Evolutionary conservation across 306 rosid species (phyloP), one percentile per base, ranked within the genome.

Genomic region (Medicago arabica): DNA sequence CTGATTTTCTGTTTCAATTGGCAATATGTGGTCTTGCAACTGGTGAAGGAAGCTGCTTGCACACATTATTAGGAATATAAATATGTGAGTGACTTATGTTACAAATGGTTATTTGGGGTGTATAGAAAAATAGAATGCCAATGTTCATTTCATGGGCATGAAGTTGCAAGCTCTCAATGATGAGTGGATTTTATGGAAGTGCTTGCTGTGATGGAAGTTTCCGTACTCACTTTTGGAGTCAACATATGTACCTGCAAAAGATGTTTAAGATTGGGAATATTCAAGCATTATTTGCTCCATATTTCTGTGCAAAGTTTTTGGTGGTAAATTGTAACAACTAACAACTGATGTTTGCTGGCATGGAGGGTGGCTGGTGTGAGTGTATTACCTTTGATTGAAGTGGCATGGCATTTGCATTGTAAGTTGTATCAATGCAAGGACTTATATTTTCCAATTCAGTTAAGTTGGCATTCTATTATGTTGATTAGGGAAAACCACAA

Each of bases 131-230:
- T 74, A 51, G 77, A 77, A 75, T 62, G 69, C 69, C 50, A 38
- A 21, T 44, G 34, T 62, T 60, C 71, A 53, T 40, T 65, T 83
- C 72, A 76, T 69, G 59, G 69, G 83, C 72, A 68, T 57, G 43
- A 80, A 78, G 81, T 65, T 84, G 59, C 59, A 47, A 50, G 64
- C 69, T 71, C 71, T 67, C 64, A 28, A 53, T n/a, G 59, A 72
- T 34, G 66, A 77, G 47, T 64, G 44, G 53, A 53, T 16, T 72
- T 53, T 39, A 34, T 55, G 53, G 43, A 39, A 66, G 47, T 78
- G 72, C 69, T 62, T 61, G 69, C 55, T 61, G 18, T 43, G 9
- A 43, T 74, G 78, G 21, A 36, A 67, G 19, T 58, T 12, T 31
- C 11, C 49, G 74, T 59, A 60, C 66, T 76, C 80, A 28, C 31